Conservation (phyloP, 2,329 filamentous ascomycete species). For the Xylaria arbuscula region DNA sequence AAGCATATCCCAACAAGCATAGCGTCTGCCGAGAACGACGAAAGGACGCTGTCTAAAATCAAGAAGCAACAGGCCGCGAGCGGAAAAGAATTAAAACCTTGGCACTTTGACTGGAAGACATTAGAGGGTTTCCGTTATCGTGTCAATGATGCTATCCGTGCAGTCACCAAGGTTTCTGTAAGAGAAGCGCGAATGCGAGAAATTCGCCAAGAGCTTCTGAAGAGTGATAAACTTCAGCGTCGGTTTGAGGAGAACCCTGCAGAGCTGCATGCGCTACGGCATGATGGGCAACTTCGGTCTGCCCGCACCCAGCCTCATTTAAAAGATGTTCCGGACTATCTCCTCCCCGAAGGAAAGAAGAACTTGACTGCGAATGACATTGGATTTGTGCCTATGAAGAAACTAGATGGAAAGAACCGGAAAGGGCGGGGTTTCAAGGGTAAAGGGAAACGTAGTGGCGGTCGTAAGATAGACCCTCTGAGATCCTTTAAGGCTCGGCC, state of each 20-base stretch:
- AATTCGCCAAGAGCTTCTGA: conserved; percentile 54
- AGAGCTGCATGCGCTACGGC: conserved; percentile 85
- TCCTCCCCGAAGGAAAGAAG: conserved; percentile 84
- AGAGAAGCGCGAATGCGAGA: conserved; percentile 39
- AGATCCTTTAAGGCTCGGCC: conserved; percentile 83
- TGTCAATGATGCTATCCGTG: conserved; percentile 89
- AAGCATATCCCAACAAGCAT: conserved; percentile 91
- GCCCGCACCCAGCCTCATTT: conserved; percentile 84
- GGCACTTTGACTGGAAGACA: conserved; percentile 93
- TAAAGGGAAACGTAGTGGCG: conserved; percentile 62
- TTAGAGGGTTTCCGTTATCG: conserved; percentile 95
- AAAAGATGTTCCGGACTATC: conserved; percentile 93
- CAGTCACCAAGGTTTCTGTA: conserved; percentile 89
- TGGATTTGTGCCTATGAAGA: conserved; percentile 79
- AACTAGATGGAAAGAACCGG: conserved; percentile 62
- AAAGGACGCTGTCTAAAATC: conserved; percentile 84
- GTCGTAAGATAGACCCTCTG: conserved; percentile 82
- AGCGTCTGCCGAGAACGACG: conserved; percentile 81
- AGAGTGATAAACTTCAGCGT: conserved; percentile 91
- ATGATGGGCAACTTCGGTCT: conserved; percentile 87
- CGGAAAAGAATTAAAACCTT: conserved; percentile 85
- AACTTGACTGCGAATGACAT: conserved; percentile 72
- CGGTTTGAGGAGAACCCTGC: conserved; percentile 98
- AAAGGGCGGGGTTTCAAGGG: conserved; percentile 57
- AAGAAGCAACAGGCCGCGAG: conserved; percentile 80